Conservation (phyloP, 2,329 filamentous ascomycete species). For the Lojkania enalia region DNA sequence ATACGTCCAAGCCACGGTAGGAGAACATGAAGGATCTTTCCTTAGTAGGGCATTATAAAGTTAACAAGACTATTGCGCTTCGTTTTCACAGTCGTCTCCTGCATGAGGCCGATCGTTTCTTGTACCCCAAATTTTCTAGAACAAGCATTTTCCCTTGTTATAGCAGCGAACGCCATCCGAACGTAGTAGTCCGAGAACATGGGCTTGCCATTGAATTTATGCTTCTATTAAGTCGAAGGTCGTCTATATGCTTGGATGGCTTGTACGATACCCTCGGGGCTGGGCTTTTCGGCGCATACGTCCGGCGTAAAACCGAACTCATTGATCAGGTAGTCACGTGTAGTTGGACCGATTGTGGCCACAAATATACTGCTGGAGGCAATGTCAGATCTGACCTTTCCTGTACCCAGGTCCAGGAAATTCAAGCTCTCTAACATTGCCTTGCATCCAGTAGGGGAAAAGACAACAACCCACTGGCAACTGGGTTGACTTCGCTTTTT, state of each 20-base stretch:
- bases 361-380: constrained; percentile 60
- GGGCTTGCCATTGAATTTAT: too few relatives aligned
- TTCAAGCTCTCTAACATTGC: constrained; percentile 61
- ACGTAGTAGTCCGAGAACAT: too few relatives aligned
- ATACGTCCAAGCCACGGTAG: too few relatives aligned
- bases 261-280: constrained; percentile 73
- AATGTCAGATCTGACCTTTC: constrained; percentile 34
- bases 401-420: constrained; percentile 48
- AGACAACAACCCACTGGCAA: constrained; percentile 73
- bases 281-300: constrained; percentile 81
- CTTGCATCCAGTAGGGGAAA: constrained; percentile 65
- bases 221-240: too few relatives aligned
- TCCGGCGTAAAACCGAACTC: constrained; percentile 71
- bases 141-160: too few relatives aligned
- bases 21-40: too few relatives aligned
- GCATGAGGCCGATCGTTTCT: too few relatives aligned
- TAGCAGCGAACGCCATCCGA: too few relatives aligned
- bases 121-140: too few relatives aligned
- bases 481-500: constrained; percentile 43
- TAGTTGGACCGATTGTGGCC: constrained; percentile 93
- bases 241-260: constrained; percentile 62
- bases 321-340: constrained; percentile 69
- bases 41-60: too few relatives aligned
- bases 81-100: too few relatives aligned
- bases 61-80: too few relatives aligned